Evolutionary conservation across 495 filamentous ascomycete genomes (phyloP), one percentile per base, ranked within the genome.

Genomic region (Cercophora scortea): DNA sequence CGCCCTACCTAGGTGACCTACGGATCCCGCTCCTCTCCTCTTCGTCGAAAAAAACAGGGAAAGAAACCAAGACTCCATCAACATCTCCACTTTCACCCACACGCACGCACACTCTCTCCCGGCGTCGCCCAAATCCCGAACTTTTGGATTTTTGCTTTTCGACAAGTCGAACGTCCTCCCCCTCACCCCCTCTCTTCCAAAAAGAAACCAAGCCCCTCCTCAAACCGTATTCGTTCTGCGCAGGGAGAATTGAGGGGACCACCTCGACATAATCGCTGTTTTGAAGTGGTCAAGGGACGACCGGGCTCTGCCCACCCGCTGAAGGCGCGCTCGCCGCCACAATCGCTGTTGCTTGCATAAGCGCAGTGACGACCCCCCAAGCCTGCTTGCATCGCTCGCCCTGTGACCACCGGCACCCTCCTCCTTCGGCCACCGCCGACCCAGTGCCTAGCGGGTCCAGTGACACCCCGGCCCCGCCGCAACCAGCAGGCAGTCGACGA

Each of bases 281-380:
- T 64, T 66, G 61, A 47, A 56, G 54, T 59, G 44, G 44, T 47
- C 35, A 48, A 54, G 50, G 55, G 49, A 52, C 49, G 34, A 47
- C 36, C 45, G 51, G 49, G 55, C 50, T 59, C 46, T 59, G 64
- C 64, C 64, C 64, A 59, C 59, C 54, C 58, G 45, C 51, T 42
- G 47, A 47, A 58, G 64, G 64, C 62, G 62, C 51, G 53, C 55
- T 63, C 56, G 64, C 62, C 64, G 56, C 58, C 64, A 59, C 61
- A 47, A 53, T 58, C 52, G 55, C 58, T 60, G 61, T 60, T 52
- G 59, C 63, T 61, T 64, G 64, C 61, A 64, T 64, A 64, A 61
- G 60, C 62, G 60, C 62, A 60, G 58, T 59, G 52, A 54, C 48
- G 50, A 55, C 55, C 53, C 50, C 45, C 49, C 50, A 54, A 42